These are phyloP conservation scores for Dunaliella sp. DNA, from an alignment of 139 green algal genomes.

Conservation along the genomic window DNA sequence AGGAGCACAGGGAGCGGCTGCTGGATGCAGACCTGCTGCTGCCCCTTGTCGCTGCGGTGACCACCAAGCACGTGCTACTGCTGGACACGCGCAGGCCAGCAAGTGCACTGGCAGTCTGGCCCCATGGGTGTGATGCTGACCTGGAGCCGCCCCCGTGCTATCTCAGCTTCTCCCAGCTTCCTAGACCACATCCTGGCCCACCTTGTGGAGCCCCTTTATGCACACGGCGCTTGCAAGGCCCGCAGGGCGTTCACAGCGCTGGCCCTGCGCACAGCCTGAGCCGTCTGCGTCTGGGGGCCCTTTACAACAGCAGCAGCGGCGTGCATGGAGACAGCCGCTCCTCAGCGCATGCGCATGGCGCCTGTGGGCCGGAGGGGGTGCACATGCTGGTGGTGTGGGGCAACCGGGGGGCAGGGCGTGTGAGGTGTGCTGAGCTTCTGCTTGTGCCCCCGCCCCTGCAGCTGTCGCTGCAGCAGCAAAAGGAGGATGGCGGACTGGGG, in stretches of 20 bases:
- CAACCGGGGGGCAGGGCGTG: not conserved
- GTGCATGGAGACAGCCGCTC: not conserved
- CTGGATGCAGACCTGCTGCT: not conserved
- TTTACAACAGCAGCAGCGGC: not conserved
- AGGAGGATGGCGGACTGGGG: not conserved
- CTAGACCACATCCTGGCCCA: too few species aligned
- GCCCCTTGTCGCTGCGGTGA: not conserved
- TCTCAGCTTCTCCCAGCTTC: not conserved
- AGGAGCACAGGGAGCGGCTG: not conserved
- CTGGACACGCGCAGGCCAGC: not conserved
- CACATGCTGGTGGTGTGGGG: constrained; percentile 5
- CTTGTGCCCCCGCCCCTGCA: not conserved
- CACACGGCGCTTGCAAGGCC: too few species aligned
- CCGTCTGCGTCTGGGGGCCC: not conserved
- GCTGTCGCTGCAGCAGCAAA: not conserved
- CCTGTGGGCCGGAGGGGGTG: not conserved
- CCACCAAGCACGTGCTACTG: not conserved
- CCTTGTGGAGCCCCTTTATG: too few species aligned
- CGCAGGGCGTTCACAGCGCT: too few species aligned
- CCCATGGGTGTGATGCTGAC: not conserved
- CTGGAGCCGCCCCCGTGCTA: not conserved
- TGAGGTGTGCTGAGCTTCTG: not conserved
- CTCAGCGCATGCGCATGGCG: too few species aligned
- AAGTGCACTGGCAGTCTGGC: not conserved
- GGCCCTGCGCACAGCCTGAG: not conserved